phyloP scores from a whole-genome alignment of 2,329 filamentous ascomycete species.

The Didymella lethalis region DNA sequence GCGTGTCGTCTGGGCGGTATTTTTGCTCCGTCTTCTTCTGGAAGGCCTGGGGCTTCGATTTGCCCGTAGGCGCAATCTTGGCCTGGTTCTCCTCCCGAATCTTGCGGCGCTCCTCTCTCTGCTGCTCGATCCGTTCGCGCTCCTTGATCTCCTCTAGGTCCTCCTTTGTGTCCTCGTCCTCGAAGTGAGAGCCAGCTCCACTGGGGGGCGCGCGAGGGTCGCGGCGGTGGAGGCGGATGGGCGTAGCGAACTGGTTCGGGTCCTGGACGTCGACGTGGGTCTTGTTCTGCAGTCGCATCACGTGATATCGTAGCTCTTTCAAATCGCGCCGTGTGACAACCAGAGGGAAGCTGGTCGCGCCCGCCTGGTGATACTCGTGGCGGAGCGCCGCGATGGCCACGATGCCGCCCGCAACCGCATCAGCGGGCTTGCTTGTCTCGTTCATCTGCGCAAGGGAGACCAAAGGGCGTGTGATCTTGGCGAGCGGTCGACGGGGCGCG shows the following conservation, averaged over 20 bases:
- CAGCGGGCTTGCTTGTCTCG: slow-evolving; percentile 29
- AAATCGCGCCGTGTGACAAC: slow-evolving; percentile 83
- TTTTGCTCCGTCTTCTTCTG: slow-evolving; percentile 88
- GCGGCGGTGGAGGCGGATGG: slow-evolving; percentile 86
- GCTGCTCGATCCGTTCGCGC: slow-evolving; percentile 64
- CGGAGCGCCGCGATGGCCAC: slow-evolving; percentile 35
- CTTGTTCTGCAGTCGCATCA: slow-evolving; percentile 78
- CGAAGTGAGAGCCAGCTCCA: slow-evolving; percentile 45
- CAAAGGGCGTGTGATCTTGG: slow-evolving; percentile 44
- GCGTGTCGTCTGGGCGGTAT: slow-evolving; percentile 78
- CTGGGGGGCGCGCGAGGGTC: slow-evolving; percentile 74
- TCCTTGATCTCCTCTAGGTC: slow-evolving; percentile 72
- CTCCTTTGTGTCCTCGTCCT: slow-evolving; percentile 68
- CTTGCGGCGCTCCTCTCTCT: slow-evolving; percentile 79
- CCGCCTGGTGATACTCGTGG: slow-evolving; percentile 38
- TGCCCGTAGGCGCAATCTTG: slow-evolving; percentile 84
- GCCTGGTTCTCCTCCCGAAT: slow-evolving; percentile 87
- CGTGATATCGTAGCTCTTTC: slow-evolving; percentile 82
- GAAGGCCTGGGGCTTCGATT: slow-evolving; percentile 70
- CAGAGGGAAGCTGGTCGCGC: slow-evolving; percentile 62
- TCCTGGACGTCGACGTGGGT: slow-evolving; percentile 73
- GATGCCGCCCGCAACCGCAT: slow-evolving; percentile 18
- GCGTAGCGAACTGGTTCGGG: slow-evolving; percentile 83
- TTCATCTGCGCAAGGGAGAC: slow-evolving; percentile 48
- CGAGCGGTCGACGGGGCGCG: slow-evolving; percentile 44